phyloP scores from a whole-genome alignment of 306 rosid genomes.

The Nissolia schottii region DNA sequence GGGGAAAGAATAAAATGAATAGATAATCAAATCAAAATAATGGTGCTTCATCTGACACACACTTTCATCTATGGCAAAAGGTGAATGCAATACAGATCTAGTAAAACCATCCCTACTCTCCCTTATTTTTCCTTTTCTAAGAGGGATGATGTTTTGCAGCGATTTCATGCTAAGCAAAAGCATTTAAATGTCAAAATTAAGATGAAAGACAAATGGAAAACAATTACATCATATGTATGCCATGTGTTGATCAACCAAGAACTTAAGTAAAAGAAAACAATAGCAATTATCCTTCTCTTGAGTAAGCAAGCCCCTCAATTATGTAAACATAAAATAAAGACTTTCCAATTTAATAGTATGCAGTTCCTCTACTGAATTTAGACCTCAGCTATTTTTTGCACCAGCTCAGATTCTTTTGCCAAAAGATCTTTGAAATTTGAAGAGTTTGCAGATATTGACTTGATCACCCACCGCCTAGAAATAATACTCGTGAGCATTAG shows the following conservation, averaged over 20 bases:
- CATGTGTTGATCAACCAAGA: neutral
- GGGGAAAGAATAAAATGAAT: slow-evolving; percentile 13
- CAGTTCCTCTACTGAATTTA: slow-evolving; percentile 44
- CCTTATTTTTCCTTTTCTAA: neutral
- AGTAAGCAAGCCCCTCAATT: slow-evolving; percentile 6
- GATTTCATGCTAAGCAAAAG: neutral
- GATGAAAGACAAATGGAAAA: neutral
- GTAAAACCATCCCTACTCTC: neutral
- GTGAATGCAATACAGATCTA: neutral
- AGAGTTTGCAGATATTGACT: slow-evolving; percentile 61
- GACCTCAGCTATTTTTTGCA: slow-evolving; percentile 94
- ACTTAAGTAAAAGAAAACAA: neutral
- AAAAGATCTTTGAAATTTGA: slow-evolving; percentile 59
- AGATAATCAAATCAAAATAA: slow-evolving; percentile 9
- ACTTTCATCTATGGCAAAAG: neutral
- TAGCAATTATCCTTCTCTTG: neutral
- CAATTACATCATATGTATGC: neutral
- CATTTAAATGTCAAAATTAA: neutral
- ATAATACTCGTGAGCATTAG: slow-evolving; percentile 31
- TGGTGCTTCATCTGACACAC: neutral
- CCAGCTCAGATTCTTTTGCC: slow-evolving; percentile 89
- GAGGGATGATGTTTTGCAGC: neutral
- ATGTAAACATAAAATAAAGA: slow-evolving; percentile 23
- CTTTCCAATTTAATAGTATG: slow-evolving; percentile 36
- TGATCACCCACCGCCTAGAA: slow-evolving; percentile 89